Evolutionary conservation across 2,329 filamentous ascomycete genomes (phyloP).

Genomic region (Leptographium flavum): DNA sequence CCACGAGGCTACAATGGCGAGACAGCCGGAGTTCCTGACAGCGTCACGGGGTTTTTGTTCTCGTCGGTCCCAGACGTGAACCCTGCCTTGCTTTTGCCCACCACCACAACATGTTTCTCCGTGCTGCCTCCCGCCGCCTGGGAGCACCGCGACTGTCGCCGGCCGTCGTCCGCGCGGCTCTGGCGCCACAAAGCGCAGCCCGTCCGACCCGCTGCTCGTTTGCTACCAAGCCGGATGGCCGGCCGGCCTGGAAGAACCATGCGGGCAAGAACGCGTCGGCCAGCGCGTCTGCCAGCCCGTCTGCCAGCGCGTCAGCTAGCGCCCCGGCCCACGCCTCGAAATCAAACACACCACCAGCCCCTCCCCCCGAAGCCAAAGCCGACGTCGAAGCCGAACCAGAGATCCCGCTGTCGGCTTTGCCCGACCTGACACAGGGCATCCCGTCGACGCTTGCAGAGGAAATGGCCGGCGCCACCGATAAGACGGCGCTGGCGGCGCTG

Average conservation of each 20-base stretch:
- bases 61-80: background rate
- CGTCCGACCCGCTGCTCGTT: too few relatives aligned
- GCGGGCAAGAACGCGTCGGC: background rate
- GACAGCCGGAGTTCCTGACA: background rate
- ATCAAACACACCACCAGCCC: background rate
- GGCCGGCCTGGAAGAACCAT: too few relatives aligned
- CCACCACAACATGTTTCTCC: slow-evolving; percentile 6
- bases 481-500: slow-evolving; percentile 22
- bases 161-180: background rate
- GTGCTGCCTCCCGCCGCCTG: slow-evolving; percentile 8
- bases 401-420: slow-evolving; percentile 53
- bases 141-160: slow-evolving; percentile 5
- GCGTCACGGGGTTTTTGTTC: slow-evolving; percentile 3
- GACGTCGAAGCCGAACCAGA: slow-evolving; percentile 13
- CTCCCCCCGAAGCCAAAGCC: background rate
- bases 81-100: background rate
- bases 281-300: slow-evolving; percentile 3
- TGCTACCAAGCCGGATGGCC: too few relatives aligned
- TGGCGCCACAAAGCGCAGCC: background rate
- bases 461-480: slow-evolving; percentile 26
- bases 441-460: slow-evolving; percentile 81
- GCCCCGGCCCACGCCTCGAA: background rate
- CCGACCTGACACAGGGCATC: slow-evolving; percentile 87
- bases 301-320: background rate
- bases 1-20: slow-evolving; percentile 3